Evolutionary conservation across 148 eudicot species (phyloP).

Genomic region (Chenopodium berlandieri): DNA sequence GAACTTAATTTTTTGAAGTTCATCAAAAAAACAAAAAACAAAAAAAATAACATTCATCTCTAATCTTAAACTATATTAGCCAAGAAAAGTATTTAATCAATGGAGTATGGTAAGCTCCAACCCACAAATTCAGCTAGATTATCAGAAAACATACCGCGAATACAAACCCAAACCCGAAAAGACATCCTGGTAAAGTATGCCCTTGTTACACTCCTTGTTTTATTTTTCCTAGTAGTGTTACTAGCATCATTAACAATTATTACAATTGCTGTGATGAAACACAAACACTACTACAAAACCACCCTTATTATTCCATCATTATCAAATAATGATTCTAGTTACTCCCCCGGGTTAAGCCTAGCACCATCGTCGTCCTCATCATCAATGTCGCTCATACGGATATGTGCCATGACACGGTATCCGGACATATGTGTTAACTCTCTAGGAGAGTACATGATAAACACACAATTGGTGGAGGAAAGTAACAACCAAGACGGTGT

Average conservation of each 20-base stretch:
- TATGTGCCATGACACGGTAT: slow-evolving; percentile 2
- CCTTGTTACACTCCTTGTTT: not conserved
- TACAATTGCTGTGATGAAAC: not conserved
- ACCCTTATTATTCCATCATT: not conserved
- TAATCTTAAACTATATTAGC: not conserved
- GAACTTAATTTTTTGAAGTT: not conserved
- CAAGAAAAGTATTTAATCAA: not conserved
- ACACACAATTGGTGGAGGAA: not conserved
- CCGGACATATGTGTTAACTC: slow-evolving; percentile 1
- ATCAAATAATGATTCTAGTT: not conserved
- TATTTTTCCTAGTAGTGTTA: not conserved
- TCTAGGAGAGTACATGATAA: not conserved
- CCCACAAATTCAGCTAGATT: not conserved
- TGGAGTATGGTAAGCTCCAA: slow-evolving; percentile 4
- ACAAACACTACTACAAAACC: not conserved
- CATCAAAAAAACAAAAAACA: too few relatives aligned
- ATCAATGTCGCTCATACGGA: not conserved
- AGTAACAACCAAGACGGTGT: not conserved
- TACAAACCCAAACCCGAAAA: not conserved
- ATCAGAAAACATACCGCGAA: not conserved
- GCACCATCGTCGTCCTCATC: not conserved
- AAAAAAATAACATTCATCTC: not conserved
- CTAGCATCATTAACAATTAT: not conserved
- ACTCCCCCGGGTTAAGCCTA: not conserved
- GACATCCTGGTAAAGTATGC: not conserved